Percentiles rank a stretch among this genome's conserved stretches.
phyloP scores from a whole-genome alignment of 768 basidiomycete genomes.

The Lyophyllum semitale region DNA sequence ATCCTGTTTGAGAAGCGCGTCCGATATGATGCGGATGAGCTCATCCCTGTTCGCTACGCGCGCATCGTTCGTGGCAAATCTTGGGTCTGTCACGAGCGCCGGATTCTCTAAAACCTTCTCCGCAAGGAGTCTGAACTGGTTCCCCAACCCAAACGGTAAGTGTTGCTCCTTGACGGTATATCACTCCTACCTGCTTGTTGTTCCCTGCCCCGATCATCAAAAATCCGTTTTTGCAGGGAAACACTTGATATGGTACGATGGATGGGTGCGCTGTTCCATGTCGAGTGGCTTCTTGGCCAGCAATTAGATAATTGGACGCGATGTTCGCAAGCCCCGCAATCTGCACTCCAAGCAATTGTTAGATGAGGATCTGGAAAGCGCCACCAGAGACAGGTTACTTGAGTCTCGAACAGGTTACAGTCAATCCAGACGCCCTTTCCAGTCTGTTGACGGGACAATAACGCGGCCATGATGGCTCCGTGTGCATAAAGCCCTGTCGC shows the following conservation, averaged over 20 bases:
- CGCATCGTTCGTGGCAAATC: constrained; percentile 71
- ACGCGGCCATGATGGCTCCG: constrained; percentile 89
- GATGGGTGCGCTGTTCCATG: constrained; percentile 95
- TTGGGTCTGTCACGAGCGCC: constrained; percentile 57
- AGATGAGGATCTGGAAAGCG: background rate
- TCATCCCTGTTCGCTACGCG: constrained; percentile 77
- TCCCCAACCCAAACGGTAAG: background rate
- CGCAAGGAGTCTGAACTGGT: constrained; percentile 70
- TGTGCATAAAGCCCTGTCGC: constrained; percentile 89
- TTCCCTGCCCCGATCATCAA: constrained; percentile 95
- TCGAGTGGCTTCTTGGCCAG: constrained; percentile 77
- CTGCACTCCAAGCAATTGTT: constrained; percentile 36
- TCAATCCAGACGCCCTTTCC: constrained; percentile 91
- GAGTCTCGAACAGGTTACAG: constrained; percentile 89
- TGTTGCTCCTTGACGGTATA: background rate
- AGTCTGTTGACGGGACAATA: constrained; percentile 80
- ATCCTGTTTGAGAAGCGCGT: constrained; percentile 53
- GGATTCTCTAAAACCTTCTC: constrained; percentile 63
- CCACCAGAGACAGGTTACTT: constrained; percentile 45
- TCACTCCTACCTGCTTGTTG: constrained; percentile 66
- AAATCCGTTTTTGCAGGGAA: constrained; percentile 84
- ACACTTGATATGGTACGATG: constrained; percentile 91
- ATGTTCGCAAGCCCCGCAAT: constrained; percentile 91
- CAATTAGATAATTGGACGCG: constrained; percentile 90
- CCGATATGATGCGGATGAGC: constrained; percentile 68